A percentile compares a stretch with the other conserved stretches of the same genome.
phyloP scores from a whole-genome alignment of 2,329 filamentous ascomycete species.

The Aureobasidium musti region DNA sequence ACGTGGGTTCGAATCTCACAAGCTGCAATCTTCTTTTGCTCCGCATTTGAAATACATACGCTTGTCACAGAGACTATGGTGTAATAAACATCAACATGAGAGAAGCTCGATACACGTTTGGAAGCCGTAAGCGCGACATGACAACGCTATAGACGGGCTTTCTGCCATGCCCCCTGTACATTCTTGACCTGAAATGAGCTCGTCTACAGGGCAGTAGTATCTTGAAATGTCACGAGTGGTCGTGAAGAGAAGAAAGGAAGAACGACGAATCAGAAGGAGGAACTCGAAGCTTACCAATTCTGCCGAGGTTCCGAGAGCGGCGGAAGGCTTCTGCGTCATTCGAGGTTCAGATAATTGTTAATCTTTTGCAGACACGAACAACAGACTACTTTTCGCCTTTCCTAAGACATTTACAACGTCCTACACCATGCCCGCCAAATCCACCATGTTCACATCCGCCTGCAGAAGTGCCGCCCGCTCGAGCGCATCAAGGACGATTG shows the following conservation, averaged over 20 bases:
- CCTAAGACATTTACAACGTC: background rate
- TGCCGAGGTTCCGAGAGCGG: slow-evolving; percentile 21
- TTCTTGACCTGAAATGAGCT: background rate
- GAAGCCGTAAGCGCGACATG: too few species aligned
- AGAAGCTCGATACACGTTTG: too few species aligned
- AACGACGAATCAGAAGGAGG: background rate
- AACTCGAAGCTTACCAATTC: slow-evolving; percentile 18
- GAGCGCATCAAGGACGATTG: slow-evolving; percentile 11
- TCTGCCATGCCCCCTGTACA: background rate
- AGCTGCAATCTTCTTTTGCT: background rate
- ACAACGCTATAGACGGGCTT: too few species aligned
- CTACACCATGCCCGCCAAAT: slow-evolving; percentile 9
- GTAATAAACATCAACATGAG: too few species aligned
- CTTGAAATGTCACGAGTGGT: background rate
- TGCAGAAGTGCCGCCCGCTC: slow-evolving; percentile 14
- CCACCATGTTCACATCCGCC: slow-evolving; percentile 22
- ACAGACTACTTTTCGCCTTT: background rate
- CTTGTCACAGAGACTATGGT: too few species aligned
- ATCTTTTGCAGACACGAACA: slow-evolving; percentile 12
- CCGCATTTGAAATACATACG: too few species aligned
- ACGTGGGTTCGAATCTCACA: background rate
- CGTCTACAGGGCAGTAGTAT: too few species aligned
- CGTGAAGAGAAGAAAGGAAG: background rate
- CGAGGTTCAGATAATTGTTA: slow-evolving; percentile 10
- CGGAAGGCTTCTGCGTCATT: slow-evolving; percentile 20